These are phyloP conservation scores for Vitellaria paradoxa DNA, from an alignment of 179 eudicot genomes.

Conservation along the genomic window DNA sequence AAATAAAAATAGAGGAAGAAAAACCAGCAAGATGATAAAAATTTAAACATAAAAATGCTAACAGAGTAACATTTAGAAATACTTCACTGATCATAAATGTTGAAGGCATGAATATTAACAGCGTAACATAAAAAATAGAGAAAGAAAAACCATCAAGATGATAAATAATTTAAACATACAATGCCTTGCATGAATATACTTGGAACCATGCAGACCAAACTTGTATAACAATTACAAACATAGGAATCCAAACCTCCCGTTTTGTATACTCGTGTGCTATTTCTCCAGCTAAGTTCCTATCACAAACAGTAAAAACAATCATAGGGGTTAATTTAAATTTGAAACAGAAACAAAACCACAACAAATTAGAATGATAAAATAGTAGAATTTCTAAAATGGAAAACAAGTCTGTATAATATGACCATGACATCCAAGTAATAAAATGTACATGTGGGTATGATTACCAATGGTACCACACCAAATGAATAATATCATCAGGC, in stretches of 20 bases:
- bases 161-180: not conserved
- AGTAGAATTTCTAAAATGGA: not conserved
- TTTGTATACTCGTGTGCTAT: constrained; percentile 71
- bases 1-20: no score
- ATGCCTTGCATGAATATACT: not conserved
- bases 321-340: not conserved
- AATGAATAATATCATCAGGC: not conserved
- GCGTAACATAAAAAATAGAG: not conserved
- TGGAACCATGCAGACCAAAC: not conserved
- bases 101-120: not conserved
- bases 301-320: not conserved
- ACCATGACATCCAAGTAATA: not conserved
- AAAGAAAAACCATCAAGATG: not conserved
- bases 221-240: not conserved
- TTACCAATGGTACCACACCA: no score
- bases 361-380: not conserved
- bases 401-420: not conserved
- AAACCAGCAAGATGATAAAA: no score
- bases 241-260: constrained; percentile 50
- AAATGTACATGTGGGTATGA: not conserved
- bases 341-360: constrained; percentile 3
- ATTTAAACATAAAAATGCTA: no score
- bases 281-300: constrained; percentile 95
- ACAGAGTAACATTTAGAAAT: not conserved
- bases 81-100: not conserved